Base-by-base conservation (phyloP, 805 yeast genomes). In the Debaryomyces maramus region DNA sequence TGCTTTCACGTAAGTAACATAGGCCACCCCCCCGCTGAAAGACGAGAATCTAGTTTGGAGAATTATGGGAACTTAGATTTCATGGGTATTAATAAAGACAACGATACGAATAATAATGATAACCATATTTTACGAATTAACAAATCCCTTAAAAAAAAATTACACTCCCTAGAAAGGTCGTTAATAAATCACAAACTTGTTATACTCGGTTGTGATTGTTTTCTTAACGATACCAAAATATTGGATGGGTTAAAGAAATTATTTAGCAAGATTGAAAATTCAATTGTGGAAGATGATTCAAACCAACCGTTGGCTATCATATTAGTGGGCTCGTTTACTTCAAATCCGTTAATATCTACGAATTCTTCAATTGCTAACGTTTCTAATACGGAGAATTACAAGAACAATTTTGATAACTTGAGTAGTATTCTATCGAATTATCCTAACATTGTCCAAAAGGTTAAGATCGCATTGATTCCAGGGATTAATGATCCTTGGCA, bases 401-500 rank as follows among this genome's bases (percentile, higher is more conserved):
- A 83, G 50, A 70, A 75, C 27, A 65, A 77, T 18, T 90, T 93
- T 62, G 96, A 90, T 52, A 68, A 79, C 2, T 67, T 93, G 11
- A 91, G 95, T 0, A 68, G 72, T 2, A 52, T 88, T 2, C 54
- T 93, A 14, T 75, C 82, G 7, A 70, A 74, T 34, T 85, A 67
- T 50, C 85, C 88, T 0, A 55, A 59, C 3, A 61, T 88, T 5
- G 64, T 80, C 10, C 55, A 65, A 6, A 55, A 64, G 5, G 72
- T 85, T 20, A 80, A 83, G 37, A 60, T 93, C 20, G 64, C 88
- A 1, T 77, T 93, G 43, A 67, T 91, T 1, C 97, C 98, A 0
- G 98, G 99, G 1, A 78, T 80, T 30, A 85, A 88, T 50, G 99
- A 93, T 62, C 97, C 97, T 0, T 93, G 98, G 97, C 81, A 82